A percentile compares a stretch with the other conserved stretches of the same genome.
Evolutionary conservation across 2,329 filamentous ascomycete species (phyloP).

Genomic region (Aspergillus glaucus): DNA sequence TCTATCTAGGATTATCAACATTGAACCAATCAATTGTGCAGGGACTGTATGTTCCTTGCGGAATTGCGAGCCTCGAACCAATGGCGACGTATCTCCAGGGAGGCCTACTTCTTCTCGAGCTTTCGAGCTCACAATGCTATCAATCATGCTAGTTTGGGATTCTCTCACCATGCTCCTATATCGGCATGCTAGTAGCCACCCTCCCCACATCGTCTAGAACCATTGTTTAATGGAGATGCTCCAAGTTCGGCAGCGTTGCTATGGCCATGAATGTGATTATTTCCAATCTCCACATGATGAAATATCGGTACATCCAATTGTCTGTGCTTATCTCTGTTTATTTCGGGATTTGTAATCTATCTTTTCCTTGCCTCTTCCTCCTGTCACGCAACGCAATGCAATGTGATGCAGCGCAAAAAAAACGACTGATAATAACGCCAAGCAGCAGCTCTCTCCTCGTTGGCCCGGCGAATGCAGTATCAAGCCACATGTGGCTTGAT

Average conservation of each 20-base stretch:
- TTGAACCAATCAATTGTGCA: no score
- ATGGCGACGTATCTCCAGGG: no score
- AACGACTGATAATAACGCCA: not conserved
- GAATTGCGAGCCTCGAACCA: no score
- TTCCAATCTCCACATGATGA: not conserved
- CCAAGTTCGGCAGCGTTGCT: not conserved
- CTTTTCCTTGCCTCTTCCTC: not conserved
- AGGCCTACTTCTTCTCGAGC: no score
- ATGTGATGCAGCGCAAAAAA: not conserved
- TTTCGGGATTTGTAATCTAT: not conserved
- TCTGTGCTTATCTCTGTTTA: not conserved
- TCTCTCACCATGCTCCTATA: no score
- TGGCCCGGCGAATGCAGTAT: not conserved
- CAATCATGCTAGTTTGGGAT: no score
- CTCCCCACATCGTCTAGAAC: not conserved
- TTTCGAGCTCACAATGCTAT: no score
- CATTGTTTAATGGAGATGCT: not conserved
- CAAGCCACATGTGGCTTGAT: constrained; percentile 12
- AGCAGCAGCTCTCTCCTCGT: not conserved
- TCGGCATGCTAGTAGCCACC: no score
- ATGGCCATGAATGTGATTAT: not conserved
- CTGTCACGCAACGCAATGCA: not conserved
- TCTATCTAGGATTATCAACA: no score
- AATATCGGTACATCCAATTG: no score
- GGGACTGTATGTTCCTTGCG: no score